Evolutionary conservation across 2,329 filamentous ascomycete species (phyloP).

Genomic region (Paecilomyces dactylethromorphus): DNA sequence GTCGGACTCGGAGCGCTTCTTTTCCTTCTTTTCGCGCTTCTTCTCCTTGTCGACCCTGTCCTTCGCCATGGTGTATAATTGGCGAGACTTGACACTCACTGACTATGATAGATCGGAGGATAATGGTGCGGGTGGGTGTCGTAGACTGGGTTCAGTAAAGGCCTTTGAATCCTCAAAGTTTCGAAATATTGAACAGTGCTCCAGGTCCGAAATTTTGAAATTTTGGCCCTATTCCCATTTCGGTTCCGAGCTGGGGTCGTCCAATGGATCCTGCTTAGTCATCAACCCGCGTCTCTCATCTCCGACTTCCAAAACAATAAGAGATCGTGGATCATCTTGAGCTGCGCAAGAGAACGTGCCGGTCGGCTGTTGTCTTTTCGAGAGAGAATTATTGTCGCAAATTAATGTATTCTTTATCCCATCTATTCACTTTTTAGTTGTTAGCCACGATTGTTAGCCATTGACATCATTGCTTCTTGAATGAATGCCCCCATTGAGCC

Average conservation of each 20-base stretch:
- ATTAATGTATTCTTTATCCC: background rate
- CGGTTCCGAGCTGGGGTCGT: slow-evolving; percentile 12
- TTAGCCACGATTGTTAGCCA: background rate
- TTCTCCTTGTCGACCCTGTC: slow-evolving; percentile 34
- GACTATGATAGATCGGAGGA: slow-evolving; percentile 9
- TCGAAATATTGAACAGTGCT: background rate
- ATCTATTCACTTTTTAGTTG: background rate
- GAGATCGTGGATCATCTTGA: background rate
- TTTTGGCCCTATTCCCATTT: slow-evolving; percentile 26
- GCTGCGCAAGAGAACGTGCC: background rate
- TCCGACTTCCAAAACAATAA: slow-evolving; percentile 13
- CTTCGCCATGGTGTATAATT: slow-evolving; percentile 35
- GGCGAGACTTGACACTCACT: background rate
- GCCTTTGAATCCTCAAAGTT: slow-evolving; percentile 14
- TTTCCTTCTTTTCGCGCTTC: slow-evolving; percentile 36
- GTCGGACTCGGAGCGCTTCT: slow-evolving; percentile 42
- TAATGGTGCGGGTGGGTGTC: slow-evolving; percentile 1
- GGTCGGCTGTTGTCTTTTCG: background rate
- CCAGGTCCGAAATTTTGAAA: slow-evolving; percentile 21
- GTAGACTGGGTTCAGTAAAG: slow-evolving; percentile 12
- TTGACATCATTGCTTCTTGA: background rate
- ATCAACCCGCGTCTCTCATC: slow-evolving; percentile 4
- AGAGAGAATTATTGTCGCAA: background rate
- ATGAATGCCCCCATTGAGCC: background rate
- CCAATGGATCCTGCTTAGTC: slow-evolving; percentile 14